Percentiles rank a stretch among this genome's conserved stretches.
Evolutionary conservation across 2,329 filamentous ascomycete species (phyloP).

Genomic region (Talaromyces rugulosus): DNA sequence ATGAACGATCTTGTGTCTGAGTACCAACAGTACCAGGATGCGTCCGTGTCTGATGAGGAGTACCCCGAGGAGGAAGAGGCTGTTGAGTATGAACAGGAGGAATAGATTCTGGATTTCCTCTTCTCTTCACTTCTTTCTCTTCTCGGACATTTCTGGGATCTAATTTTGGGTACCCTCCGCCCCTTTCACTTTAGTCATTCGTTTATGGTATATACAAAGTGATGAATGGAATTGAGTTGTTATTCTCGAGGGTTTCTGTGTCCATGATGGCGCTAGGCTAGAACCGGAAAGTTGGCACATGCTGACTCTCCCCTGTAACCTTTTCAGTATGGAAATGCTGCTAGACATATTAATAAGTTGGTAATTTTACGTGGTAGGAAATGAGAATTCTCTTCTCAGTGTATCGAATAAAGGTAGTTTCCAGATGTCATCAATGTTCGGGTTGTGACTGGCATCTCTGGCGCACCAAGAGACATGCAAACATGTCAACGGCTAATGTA

Average conservation of each 20-base stretch:
- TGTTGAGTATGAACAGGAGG: not conserved
- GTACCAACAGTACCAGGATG: slow-evolving; percentile 99
- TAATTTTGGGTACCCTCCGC: not conserved
- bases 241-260: not conserved
- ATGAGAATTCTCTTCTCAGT: not conserved
- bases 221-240: not conserved
- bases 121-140: not conserved
- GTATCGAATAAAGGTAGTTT: not conserved
- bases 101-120: not conserved
- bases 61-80: slow-evolving; percentile 67
- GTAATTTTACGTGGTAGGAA: not conserved
- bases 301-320: not conserved
- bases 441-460: not conserved
- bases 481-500: not conserved
- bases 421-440: no score
- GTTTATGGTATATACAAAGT: not conserved
- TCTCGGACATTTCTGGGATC: not conserved
- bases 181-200: not conserved
- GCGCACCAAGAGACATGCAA: not conserved
- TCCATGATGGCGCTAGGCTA: not conserved
- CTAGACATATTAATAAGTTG: not conserved
- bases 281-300: not conserved
- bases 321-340: not conserved
- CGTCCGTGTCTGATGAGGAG: slow-evolving; percentile 93
- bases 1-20: slow-evolving; percentile 99